Evolutionary conservation across 225 moss, liverwort and hornwort genomes (phyloP), one percentile per base, ranked within the genome.

Genomic region (Marchantia polymorpha): DNA sequence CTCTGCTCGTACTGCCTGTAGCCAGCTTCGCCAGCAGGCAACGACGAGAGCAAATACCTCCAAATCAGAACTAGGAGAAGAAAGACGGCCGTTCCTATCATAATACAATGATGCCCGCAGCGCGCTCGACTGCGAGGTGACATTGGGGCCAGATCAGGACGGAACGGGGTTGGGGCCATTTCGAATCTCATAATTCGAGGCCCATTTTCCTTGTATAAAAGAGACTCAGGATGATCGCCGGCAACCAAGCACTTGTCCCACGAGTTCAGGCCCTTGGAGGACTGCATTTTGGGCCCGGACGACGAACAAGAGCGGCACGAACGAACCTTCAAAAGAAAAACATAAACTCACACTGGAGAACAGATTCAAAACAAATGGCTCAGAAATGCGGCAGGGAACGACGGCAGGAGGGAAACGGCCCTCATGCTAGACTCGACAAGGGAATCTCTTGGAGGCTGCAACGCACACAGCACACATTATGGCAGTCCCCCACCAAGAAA

Each of bases 161-260:
- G 51, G 46, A 75, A 81, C 8, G 82, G 83, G 27, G 75, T 74
- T 8, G 82, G 50, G 16, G 83, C 64, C 16, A 81, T 63, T 26
- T 78, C 80, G 25, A 80, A 46, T 27, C 83, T 82, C 73, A 84
- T 75, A 75, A 83, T 87, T 68, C 83, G 81, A 60, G 75, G 75
- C 15, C 86, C 87, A 82, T 86, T 88, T 74, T 89, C 90, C 54
- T 81, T 85, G 58, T 90, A 87, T 17, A 89, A 86, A 63, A 90
- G 78, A 29, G 89, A 79, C 78, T 85, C 85, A 10, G 91, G 89
- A 74, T 83, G 80, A 46, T 90, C 64, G 72, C 81, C 85, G 39
- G 83, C 82, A 30, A 86, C 84, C 60, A 90, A 73, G 77, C 89
- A 88, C 63, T 91, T 90, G 77, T 88, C 82, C 90, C 87, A 94